Percentiles rank a stretch among this genome's conserved stretches.
Conservation (phyloP, 768 basidiomycete genomes). For the Lactarius indigo region DNA sequence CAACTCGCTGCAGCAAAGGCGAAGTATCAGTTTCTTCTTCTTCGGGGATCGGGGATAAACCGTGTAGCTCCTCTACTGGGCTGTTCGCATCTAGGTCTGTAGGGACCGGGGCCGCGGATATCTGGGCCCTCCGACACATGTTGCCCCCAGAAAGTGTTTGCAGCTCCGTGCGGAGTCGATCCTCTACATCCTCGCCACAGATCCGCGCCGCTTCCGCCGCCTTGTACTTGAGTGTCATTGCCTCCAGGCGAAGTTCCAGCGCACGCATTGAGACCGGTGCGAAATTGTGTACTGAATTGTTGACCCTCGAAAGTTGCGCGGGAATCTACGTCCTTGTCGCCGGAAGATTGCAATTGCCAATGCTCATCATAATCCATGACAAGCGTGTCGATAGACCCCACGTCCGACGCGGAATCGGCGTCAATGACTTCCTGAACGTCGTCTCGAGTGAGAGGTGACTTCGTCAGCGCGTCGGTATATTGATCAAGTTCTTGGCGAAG, state of each 20-base stretch:
- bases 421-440: constrained; percentile 13
- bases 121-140: background rate
- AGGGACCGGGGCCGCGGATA: background rate
- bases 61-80: background rate
- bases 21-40: constrained; percentile 10
- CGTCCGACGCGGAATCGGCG: constrained; percentile 19
- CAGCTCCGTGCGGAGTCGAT: constrained; percentile 16
- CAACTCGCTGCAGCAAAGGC: background rate
- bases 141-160: background rate
- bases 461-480: background rate
- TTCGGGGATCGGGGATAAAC: constrained; percentile 11
- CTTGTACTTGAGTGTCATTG: constrained; percentile 22
- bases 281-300: background rate
- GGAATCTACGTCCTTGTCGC: constrained; percentile 6
- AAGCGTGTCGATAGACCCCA: constrained; percentile 23
- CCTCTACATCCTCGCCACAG: constrained; percentile 24
- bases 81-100: background rate
- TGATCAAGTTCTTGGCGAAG: constrained; percentile 19
- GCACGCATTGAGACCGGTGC: constrained; percentile 2
- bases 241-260: constrained; percentile 16
- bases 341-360: background rate
- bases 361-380: constrained; percentile 19
- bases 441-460: background rate
- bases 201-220: constrained; percentile 26
- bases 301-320: background rate